phyloP scores from a whole-genome alignment of 2,329 filamentous ascomycete genomes.

The Lachnellula occidentalis region DNA sequence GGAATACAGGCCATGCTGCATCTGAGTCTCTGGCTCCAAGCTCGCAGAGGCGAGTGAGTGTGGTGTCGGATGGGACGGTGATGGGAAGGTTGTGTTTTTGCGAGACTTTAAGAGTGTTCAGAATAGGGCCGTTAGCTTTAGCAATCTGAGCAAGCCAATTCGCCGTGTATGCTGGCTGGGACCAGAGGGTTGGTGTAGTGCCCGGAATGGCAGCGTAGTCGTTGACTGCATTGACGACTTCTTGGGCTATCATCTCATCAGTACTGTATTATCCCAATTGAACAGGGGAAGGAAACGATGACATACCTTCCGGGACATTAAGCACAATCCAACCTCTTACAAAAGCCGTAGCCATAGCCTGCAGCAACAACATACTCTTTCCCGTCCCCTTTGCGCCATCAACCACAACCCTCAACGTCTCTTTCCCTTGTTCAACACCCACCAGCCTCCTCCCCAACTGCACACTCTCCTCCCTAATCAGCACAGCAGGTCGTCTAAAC shows the following conservation, averaged over 20 bases:
- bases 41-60: slow-evolving; percentile 62
- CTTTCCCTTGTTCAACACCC: slow-evolving; percentile 46
- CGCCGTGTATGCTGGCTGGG: slow-evolving; percentile 73
- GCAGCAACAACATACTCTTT: slow-evolving; percentile 81
- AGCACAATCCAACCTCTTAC: slow-evolving; percentile 85
- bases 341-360: slow-evolving; percentile 76
- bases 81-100: slow-evolving; percentile 54
- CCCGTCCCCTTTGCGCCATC: slow-evolving; percentile 70
- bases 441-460: slow-evolving; percentile 62
- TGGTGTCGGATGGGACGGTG: slow-evolving; percentile 50
- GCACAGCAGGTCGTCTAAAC: slow-evolving; percentile 73
- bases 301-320: slow-evolving; percentile 79
- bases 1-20: slow-evolving; percentile 73
- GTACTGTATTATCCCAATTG: slow-evolving; percentile 9
- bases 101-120: slow-evolving; percentile 47
- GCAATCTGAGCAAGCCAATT: slow-evolving; percentile 67
- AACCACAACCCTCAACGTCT: slow-evolving; percentile 59
- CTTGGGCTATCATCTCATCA: slow-evolving; percentile 54
- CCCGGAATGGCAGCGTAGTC: slow-evolving; percentile 69
- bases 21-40: slow-evolving; percentile 69
- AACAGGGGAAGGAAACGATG: not conserved
- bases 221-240: slow-evolving; percentile 73
- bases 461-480: slow-evolving; percentile 75
- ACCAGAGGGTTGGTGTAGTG: slow-evolving; percentile 56
- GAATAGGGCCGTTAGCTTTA: slow-evolving; percentile 63